phyloP scores from a whole-genome alignment of 106 monocot species.

The Triglochin maritima region DNA sequence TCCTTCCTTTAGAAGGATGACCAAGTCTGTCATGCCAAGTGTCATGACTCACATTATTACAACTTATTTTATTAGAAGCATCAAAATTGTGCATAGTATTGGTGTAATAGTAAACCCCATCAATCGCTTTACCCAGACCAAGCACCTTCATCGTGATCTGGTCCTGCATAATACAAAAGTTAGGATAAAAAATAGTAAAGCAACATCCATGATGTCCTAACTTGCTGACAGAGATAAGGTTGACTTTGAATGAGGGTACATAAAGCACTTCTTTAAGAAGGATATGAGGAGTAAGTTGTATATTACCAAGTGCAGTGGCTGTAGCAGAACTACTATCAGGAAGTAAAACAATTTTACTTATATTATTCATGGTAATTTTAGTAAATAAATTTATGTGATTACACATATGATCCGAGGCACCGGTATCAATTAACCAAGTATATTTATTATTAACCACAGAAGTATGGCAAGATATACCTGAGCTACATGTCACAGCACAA shows the following conservation, averaged over 20 bases:
- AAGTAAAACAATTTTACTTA: neutral
- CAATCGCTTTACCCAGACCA: neutral
- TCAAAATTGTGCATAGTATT: too few relatives aligned
- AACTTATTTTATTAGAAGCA: too few relatives aligned
- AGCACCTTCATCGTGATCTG: neutral
- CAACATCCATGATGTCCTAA: neutral
- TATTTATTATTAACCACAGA: neutral
- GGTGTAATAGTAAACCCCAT: neutral
- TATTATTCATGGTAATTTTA: neutral
- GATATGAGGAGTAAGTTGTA: neutral
- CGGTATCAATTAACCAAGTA: neutral
- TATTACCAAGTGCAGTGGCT: neutral
- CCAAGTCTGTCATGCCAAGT: neutral
- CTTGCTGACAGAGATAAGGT: slow-evolving; percentile 5
- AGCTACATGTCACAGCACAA: neutral
- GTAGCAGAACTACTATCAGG: neutral
- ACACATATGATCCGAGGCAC: neutral
- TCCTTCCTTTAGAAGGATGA: neutral
- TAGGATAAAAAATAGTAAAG: neutral
- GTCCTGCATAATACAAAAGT: slow-evolving; percentile 2
- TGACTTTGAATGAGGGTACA: neutral
- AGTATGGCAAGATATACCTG: neutral
- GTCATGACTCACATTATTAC: too few relatives aligned
- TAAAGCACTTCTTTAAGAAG: neutral
- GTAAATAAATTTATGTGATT: neutral